These are phyloP conservation scores for Sporothrix pseudoabietina DNA, from an alignment of 2,329 filamentous ascomycete genomes.

Conservation along the genomic window DNA sequence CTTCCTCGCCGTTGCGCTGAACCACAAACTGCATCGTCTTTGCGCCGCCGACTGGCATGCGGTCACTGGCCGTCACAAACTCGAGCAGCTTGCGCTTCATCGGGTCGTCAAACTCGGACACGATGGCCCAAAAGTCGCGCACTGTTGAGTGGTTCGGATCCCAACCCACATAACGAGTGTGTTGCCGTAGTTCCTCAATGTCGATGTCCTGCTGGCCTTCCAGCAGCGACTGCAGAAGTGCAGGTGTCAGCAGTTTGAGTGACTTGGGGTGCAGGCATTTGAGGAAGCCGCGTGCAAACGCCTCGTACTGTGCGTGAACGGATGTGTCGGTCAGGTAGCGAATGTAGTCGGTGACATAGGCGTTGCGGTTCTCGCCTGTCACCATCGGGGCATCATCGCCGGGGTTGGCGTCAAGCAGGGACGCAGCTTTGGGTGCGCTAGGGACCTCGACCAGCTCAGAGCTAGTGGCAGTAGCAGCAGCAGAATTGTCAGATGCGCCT, in stretches of 20 bases:
- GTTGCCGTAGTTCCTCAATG: slow-evolving; percentile 68
- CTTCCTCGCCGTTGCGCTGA: slow-evolving; percentile 71
- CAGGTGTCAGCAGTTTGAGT: slow-evolving; percentile 69
- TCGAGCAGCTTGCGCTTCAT: slow-evolving; percentile 79
- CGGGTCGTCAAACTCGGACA: slow-evolving; percentile 65
- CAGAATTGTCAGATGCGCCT: neutral
- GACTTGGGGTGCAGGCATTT: slow-evolving; percentile 71
- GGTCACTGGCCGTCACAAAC: slow-evolving; percentile 92
- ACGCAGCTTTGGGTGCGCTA: neutral
- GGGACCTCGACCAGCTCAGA: neutral
- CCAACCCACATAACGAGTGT: slow-evolving; percentile 81
- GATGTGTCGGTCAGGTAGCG: slow-evolving; percentile 79
- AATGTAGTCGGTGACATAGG: slow-evolving; percentile 84
- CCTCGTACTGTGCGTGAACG: slow-evolving; percentile 72
- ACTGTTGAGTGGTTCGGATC: slow-evolving; percentile 69
- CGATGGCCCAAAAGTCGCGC: slow-evolving; percentile 80
- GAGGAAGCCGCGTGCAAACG: slow-evolving; percentile 80
- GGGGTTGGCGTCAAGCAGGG: slow-evolving; percentile 14
- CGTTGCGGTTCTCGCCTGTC: slow-evolving; percentile 74
- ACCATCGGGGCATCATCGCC: slow-evolving; percentile 62
- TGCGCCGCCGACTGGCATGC: slow-evolving; percentile 85
- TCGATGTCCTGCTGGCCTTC: slow-evolving; percentile 85
- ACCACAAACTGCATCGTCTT: slow-evolving; percentile 81
- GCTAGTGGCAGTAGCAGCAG: neutral
- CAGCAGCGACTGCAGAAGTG: slow-evolving; percentile 72